A percentile compares a stretch with the other conserved stretches of the same genome.
Evolutionary conservation across 2,329 filamentous ascomycete species (phyloP).

Genomic region (Monosporascus sp.): DNA sequence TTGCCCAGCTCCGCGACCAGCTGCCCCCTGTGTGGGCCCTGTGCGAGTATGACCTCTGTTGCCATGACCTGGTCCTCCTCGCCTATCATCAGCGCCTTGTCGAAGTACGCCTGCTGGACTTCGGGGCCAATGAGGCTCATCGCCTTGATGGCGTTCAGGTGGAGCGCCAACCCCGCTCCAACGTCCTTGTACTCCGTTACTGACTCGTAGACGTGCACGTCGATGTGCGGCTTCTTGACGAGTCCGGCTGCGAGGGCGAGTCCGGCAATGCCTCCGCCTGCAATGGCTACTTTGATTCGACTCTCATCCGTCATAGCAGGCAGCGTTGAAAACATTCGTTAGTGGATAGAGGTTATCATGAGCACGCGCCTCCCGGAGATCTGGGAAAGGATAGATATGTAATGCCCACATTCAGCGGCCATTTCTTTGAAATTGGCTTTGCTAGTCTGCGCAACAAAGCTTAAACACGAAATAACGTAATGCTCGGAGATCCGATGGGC

Average conservation of each 20-base stretch:
- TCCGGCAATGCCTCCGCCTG: slow-evolving; percentile 30
- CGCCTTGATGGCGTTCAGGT: slow-evolving; percentile 31
- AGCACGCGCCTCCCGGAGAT: no score
- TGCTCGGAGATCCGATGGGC: background rate
- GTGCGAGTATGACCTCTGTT: slow-evolving; percentile 28
- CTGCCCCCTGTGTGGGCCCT: slow-evolving; percentile 17
- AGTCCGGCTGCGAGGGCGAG: slow-evolving; percentile 31
- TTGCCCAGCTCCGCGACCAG: slow-evolving; percentile 26
- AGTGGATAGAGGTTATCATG: no score
- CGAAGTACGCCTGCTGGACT: slow-evolving; percentile 25
- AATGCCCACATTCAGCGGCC: background rate
- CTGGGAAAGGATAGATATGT: no score
- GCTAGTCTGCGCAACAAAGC: background rate
- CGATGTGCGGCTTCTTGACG: slow-evolving; percentile 26
- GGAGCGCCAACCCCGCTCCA: slow-evolving; percentile 34
- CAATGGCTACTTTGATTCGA: slow-evolving; percentile 20
- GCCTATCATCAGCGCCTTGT: slow-evolving; percentile 24
- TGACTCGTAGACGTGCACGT: slow-evolving; percentile 33
- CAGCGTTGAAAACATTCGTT: background rate
- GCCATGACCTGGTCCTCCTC: slow-evolving; percentile 27
- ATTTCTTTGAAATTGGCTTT: background rate
- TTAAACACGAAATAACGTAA: background rate
- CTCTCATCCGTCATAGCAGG: slow-evolving; percentile 3
- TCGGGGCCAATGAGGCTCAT: slow-evolving; percentile 30
- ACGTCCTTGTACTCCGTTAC: slow-evolving; percentile 27